Conservation (phyloP, 495 filamentous ascomycete species). For the Talaromyces adpressus region DNA sequence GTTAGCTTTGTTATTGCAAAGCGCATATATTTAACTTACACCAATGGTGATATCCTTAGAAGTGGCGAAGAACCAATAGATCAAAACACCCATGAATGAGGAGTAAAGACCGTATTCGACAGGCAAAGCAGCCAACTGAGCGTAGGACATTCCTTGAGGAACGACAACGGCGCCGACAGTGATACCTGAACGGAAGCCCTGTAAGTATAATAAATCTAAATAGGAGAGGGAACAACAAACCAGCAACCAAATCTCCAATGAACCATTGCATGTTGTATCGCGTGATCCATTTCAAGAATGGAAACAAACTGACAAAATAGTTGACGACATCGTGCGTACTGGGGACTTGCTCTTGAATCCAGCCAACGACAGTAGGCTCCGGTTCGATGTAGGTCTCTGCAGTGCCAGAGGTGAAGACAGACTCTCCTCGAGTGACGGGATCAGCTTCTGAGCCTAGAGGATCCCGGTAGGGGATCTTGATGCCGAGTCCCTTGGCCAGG, state of each 20-base stretch:
- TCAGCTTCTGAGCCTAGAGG: slow-evolving; percentile 42
- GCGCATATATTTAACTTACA: slow-evolving; percentile 41
- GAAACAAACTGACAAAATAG: slow-evolving; percentile 70
- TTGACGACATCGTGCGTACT: slow-evolving; percentile 38
- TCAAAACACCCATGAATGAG: slow-evolving; percentile 92
- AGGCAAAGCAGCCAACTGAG: slow-evolving; percentile 68
- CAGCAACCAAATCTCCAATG: slow-evolving; percentile 80
- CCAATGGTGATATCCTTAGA: slow-evolving; percentile 99
- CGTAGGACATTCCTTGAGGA: slow-evolving; percentile 97
- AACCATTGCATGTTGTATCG: slow-evolving; percentile 90
- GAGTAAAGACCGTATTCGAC: slow-evolving; percentile 89
- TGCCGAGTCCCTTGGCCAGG: slow-evolving; percentile 75
- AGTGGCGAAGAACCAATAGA: slow-evolving; percentile 99
- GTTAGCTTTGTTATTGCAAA: slow-evolving; percentile 5
- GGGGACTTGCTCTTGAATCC: slow-evolving; percentile 57
- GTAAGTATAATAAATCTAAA: not conserved
- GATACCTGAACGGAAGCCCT: slow-evolving; percentile 50
- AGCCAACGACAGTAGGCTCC: slow-evolving; percentile 70
- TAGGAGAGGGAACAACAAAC: slow-evolving; percentile 37
- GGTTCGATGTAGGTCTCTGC: slow-evolving; percentile 78
- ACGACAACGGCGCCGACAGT: slow-evolving; percentile 95
- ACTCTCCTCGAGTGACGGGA: slow-evolving; percentile 63
- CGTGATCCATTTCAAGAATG: slow-evolving; percentile 80
- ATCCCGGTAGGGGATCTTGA: slow-evolving; percentile 68
- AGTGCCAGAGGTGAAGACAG: slow-evolving; percentile 66